These are phyloP conservation scores for Micractinium conductrix DNA, from an alignment of 139 green algal genomes.

Conservation along the genomic window DNA sequence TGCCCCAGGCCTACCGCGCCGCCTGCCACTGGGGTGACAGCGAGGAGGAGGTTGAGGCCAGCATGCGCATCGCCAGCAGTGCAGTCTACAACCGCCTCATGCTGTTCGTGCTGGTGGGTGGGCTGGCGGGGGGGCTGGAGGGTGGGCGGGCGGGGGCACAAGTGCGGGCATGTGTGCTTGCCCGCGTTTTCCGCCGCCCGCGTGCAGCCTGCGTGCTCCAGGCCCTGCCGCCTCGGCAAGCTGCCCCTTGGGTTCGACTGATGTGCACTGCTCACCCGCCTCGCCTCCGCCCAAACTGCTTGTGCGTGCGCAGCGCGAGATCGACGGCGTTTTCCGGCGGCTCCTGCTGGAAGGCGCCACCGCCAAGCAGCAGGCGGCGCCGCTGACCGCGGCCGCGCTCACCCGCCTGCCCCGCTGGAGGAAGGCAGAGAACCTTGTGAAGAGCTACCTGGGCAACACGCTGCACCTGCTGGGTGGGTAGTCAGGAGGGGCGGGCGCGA, in stretches of 20 bases:
- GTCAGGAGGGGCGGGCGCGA: neutral
- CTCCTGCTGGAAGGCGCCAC: slow-evolving; percentile 58
- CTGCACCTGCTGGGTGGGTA: slow-evolving; percentile 84
- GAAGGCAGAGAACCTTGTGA: slow-evolving; percentile 85
- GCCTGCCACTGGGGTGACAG: slow-evolving; percentile 91
- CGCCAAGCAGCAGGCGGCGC: slow-evolving; percentile 7
- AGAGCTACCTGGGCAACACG: slow-evolving; percentile 94
- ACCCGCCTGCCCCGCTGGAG: slow-evolving; percentile 55
- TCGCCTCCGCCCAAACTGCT: too few relatives aligned
- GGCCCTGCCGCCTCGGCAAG: too few relatives aligned
- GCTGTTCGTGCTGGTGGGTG: slow-evolving; percentile 80
- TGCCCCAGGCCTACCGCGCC: slow-evolving; percentile 74
- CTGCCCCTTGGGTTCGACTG: too few relatives aligned
- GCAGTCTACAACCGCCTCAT: slow-evolving; percentile 90
- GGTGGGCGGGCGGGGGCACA: neutral
- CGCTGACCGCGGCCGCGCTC: slow-evolving; percentile 2
- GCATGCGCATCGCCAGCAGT: slow-evolving; percentile 69
- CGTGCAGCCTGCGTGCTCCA: too few relatives aligned
- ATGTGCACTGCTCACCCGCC: too few relatives aligned
- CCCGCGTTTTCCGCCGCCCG: too few relatives aligned
- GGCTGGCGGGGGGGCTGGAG: slow-evolving; percentile 50
- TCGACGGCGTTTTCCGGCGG: slow-evolving; percentile 79
- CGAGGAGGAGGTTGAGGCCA: slow-evolving; percentile 60
- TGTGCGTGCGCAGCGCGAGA: slow-evolving; percentile 66
- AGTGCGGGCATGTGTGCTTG: too few relatives aligned